These are phyloP conservation scores for Diaporthe capsici DNA, from an alignment of 2,329 filamentous ascomycete species.

Conservation along the genomic window DNA sequence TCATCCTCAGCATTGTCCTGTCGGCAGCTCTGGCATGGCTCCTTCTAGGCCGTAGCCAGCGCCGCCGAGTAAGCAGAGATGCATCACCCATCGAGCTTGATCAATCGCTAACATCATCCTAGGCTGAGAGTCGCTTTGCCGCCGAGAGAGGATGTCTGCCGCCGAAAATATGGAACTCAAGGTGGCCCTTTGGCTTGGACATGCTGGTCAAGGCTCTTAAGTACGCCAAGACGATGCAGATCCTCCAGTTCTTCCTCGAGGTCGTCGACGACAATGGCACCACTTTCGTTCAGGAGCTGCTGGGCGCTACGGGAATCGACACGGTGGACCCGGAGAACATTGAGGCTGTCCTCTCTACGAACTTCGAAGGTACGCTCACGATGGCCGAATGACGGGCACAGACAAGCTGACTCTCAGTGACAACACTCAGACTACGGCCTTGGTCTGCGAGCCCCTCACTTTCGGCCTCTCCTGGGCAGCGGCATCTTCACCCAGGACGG, in stretches of 20 bases:
- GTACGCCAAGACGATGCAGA: constrained; percentile 15
- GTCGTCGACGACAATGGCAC: constrained; percentile 26
- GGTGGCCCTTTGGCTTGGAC: constrained; percentile 20
- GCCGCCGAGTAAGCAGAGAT: not conserved
- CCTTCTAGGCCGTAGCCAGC: constrained; percentile 5
- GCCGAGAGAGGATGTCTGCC: constrained; percentile 18
- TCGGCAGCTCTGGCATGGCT: not conserved
- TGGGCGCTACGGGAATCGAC: constrained; percentile 13
- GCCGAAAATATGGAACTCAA: constrained; percentile 19
- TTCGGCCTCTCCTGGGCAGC: constrained; percentile 50
- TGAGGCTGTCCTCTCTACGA: constrained; percentile 28
- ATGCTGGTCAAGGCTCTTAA: constrained; percentile 21
- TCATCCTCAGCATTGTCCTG: not conserved
- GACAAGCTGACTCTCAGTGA: not conserved
- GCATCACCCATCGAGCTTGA: not conserved
- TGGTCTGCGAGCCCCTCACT: constrained; percentile 19
- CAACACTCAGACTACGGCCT: constrained; percentile 12
- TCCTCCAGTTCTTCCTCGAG: constrained; percentile 26
- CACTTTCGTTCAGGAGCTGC: constrained; percentile 20
- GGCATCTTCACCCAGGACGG: constrained; percentile 55
- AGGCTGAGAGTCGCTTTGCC: constrained; percentile 12
- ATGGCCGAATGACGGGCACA: too few relatives aligned
- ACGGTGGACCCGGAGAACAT: constrained; percentile 35
- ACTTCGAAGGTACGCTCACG: constrained; percentile 8
- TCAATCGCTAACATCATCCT: not conserved